Evolutionary conservation across 2,329 filamentous ascomycete genomes (phyloP), one percentile per base, ranked within the genome.

Genomic region (Monosporascus cannonballus): DNA sequence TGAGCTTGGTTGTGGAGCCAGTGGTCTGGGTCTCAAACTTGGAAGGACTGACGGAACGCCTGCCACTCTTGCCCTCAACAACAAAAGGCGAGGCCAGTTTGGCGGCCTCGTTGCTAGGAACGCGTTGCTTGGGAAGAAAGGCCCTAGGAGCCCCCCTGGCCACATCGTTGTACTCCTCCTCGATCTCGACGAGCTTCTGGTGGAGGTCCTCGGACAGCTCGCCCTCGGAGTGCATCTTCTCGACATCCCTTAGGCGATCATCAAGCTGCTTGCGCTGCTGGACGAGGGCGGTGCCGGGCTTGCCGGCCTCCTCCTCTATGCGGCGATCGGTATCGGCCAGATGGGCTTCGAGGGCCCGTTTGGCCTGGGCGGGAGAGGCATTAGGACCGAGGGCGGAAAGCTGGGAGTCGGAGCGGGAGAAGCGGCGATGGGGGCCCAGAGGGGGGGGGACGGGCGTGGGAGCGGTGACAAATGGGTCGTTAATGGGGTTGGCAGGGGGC

Each of bases 91-190:
- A 82, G 46, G n/a, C 72, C 74, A 48, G 72, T 67, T n/a, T n/a
- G 53, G 73, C 70, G 42, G 73, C 72, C 64, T 90, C 87, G 56
- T 79, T 83, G 67, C 87, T 91, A 18, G 87, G 83, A 22, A 90
- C 82, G 63, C 90, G 83, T 69, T 91, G 91, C 61, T 94, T 94
- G 36, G 85, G 88, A 54, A 97, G 74, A 67, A 96, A 93, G 2
- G 90, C 91, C 59, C 93, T 82, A 44, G 93, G 90, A 47, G 89
- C 94, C 68, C 97, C 93, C 57, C 87, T 81, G 14, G 92, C 91
- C 47, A 97, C 86, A 66, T 96, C 92, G 68, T 96, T 93, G 73
- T 95, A 97, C 65, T 99, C 94, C 69, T 84, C 89, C 70, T 99
- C 94, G 54, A 99, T 84, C 57, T 96, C 91, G 15, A 84, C 79